phyloP scores from a whole-genome alignment of 352 stramenopile genomes.

The Pythium folliculosum region DNA sequence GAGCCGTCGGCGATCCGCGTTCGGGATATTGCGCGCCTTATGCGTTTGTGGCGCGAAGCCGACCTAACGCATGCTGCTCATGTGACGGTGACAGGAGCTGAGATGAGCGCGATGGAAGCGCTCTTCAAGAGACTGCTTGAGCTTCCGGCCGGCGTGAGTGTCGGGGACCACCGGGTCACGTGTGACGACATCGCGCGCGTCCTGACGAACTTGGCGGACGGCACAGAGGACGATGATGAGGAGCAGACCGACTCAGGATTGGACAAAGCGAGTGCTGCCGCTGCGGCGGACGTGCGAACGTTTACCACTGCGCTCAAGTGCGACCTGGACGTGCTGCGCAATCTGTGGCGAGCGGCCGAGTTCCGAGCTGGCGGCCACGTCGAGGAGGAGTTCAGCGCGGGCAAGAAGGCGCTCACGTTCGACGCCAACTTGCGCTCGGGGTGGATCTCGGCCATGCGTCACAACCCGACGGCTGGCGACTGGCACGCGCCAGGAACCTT shows the following conservation, averaged over 20 bases:
- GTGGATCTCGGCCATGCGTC: slow-evolving; percentile 73
- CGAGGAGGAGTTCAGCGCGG: slow-evolving; percentile 26
- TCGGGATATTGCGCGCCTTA: slow-evolving; percentile 42
- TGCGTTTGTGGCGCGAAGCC: slow-evolving; percentile 41
- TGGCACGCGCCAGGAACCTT: slow-evolving; percentile 42
- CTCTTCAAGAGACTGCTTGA: slow-evolving; percentile 40
- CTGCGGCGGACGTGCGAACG: slow-evolving; percentile 37
- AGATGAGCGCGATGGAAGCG: not conserved
- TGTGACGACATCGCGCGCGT: slow-evolving; percentile 71
- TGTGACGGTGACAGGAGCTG: not conserved
- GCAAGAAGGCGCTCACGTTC: slow-evolving; percentile 58
- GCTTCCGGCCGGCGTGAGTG: slow-evolving; percentile 33
- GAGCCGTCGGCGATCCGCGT: slow-evolving; percentile 52
- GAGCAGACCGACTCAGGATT: not conserved
- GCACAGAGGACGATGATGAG: slow-evolving; percentile 22
- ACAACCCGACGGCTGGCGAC: slow-evolving; percentile 65
- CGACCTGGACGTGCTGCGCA: slow-evolving; percentile 57
- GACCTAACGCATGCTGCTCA: not conserved
- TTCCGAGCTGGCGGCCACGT: slow-evolving; percentile 49
- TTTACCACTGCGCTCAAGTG: slow-evolving; percentile 51
- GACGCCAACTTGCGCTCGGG: slow-evolving; percentile 69
- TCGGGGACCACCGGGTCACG: slow-evolving; percentile 55
- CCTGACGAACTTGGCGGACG: slow-evolving; percentile 39
- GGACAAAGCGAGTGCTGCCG: slow-evolving; percentile 7
- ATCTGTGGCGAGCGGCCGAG: slow-evolving; percentile 69